These are phyloP conservation scores for Ceratorhiza oryzae-sativae DNA, from an alignment of 1,284 basidiomycete genomes.

Conservation along the genomic window DNA sequence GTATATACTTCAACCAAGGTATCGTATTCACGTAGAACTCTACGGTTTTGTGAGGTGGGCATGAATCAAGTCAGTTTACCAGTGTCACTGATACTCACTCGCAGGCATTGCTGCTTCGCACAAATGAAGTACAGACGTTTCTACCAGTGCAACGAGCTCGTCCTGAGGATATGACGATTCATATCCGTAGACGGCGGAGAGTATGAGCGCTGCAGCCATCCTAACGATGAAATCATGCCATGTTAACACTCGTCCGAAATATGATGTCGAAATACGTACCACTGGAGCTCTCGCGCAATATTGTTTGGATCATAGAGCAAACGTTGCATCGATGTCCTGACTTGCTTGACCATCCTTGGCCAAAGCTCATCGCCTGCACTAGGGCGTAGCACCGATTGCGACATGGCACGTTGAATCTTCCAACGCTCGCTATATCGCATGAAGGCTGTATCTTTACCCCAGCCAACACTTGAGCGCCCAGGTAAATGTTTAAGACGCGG, in stretches of 20 bases:
- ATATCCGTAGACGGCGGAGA: conserved; percentile 9
- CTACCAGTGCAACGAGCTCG: not conserved
- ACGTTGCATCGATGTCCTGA: conserved; percentile 11
- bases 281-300: not conserved
- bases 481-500: too few species aligned
- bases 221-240: not conserved
- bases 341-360: conserved; percentile 17
- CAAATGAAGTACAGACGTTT: not conserved
- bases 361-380: conserved; percentile 17
- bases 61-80: too few species aligned
- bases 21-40: not conserved
- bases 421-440: conserved; percentile 16
- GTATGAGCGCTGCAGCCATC: not conserved
- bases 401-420: conserved; percentile 13
- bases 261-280: not conserved
- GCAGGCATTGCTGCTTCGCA: too few species aligned
- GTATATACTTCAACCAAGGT: conserved; percentile 11
- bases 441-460: not conserved
- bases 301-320: conserved; percentile 5
- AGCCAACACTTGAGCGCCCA: too few species aligned
- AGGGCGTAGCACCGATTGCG: not conserved
- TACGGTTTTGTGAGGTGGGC: not conserved
- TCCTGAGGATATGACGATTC: not conserved
- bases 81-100: too few species aligned
- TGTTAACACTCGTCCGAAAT: too few species aligned